Conservation (phyloP, 257 asterid species). For the Verbascum thapsus region DNA sequence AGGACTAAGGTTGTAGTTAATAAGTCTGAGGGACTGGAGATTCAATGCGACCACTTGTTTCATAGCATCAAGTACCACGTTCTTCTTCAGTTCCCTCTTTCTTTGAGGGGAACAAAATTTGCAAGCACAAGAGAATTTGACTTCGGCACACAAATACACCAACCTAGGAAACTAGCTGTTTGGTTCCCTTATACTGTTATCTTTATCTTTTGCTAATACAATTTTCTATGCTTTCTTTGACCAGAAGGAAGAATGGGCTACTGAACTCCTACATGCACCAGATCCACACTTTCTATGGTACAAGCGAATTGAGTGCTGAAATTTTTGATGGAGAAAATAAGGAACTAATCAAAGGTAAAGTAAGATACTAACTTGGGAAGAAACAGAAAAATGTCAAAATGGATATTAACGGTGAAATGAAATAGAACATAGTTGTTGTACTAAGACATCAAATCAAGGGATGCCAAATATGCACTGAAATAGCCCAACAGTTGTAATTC, state of each 20-base stretch:
- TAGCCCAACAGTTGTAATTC: neutral
- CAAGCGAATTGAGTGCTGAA: neutral
- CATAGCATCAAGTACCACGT: conserved; percentile 12
- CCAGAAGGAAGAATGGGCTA: neutral
- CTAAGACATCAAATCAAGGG: neutral
- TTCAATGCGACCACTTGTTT: conserved; percentile 3
- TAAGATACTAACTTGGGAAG: neutral
- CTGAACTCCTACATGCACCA: conserved; percentile 14
- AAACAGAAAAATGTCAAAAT: neutral
- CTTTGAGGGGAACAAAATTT: conserved; percentile 13
- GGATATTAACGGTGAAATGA: neutral
- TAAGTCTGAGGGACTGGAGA: conserved; percentile 14
- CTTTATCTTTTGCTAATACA: neutral
- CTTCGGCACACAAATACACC: neutral
- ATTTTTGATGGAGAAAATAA: neutral
- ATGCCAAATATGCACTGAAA: conserved; percentile 4
- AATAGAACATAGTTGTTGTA: neutral
- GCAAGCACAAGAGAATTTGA: neutral
- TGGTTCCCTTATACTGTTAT: neutral
- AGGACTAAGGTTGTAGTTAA: conserved; percentile 10
- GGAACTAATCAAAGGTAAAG: neutral
- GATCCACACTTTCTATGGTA: neutral
- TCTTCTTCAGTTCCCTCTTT: conserved; percentile 15
- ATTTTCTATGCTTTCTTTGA: neutral
- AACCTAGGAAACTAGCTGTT: conserved; percentile 11